Base-by-base conservation (phyloP, 2,329 filamentous ascomycete species). In the Calonectria pseudoreteaudii region DNA sequence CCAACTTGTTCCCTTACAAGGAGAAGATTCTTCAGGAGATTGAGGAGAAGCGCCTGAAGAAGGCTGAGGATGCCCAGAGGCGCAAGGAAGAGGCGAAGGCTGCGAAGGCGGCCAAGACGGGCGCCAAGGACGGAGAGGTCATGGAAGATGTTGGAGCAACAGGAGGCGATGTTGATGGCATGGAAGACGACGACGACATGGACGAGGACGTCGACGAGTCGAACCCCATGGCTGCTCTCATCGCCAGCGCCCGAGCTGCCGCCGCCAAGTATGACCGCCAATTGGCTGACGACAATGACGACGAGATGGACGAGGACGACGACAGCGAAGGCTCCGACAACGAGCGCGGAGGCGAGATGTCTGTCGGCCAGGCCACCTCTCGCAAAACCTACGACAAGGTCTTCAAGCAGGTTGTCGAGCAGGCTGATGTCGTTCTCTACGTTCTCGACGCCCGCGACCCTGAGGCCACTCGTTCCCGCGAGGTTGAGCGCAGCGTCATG, bases 1-100 rank as follows among this genome's bases (percentile, higher is more conserved):
- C 97, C 50, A 99, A 98, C 83, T 87, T 98, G 44, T 99, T 98
- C 87, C 97, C 97, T 0, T 98, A 97, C 90, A 99, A 99, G 88
- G 96, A 98, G 85, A 96, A 94, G 88, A 91, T 99, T 34, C 90
- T 99, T 41, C 92, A 96, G 72, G 95, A 99, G 86, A 97, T 99
- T 80, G 97, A 99, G 86, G 95, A 98, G 86, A 93, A 92, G 80
- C 94, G 94, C 82, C 88, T 93, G 78, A 88, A 91, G 84, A 98
- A 96, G 88, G 92, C 92, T 76, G 95, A 98, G 82, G 95, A 98
- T 82, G 90, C 90, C 72, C 88, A 91, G 84, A 91, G 91, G 82
- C 90, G 91, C 80, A 91, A 91, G 76, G 94, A 97, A 82, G 87
- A 95, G 81, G 93, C 92, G 70, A 94, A 91, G 87, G 92, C 92